Evolutionary conservation across 805 yeast species (phyloP), one percentile per base, ranked within the genome.

Genomic region (Wickerhamomyces mucosus): DNA sequence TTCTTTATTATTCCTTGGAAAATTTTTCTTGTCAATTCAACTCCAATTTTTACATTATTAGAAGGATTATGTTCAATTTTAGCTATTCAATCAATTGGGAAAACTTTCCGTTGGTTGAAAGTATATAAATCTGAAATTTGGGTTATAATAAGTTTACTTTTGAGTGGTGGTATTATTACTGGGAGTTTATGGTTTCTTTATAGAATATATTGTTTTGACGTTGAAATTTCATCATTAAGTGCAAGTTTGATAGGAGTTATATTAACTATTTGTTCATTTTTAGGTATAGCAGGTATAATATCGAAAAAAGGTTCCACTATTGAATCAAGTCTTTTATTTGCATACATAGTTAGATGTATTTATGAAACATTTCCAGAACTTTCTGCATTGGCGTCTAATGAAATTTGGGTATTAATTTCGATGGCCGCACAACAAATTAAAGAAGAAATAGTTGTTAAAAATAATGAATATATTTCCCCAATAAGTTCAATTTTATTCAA

Each of bases 11-110:
- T 61, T 35, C 67, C 80, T 10, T 92, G 97, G 97, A 70, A 73
- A 38, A 52, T 68, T 28, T 56, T 80, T 19, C 61, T 92, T 22
- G 65, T 75, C 31, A 82, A 86, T 50, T 74, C 95, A 5, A 92
- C 98, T 0, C 92, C 96, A 2, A 62, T 83, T 28, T 89, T 92
- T 56, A 83, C 96, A 0, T 65, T 86, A 14, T 60, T 88, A 32
- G 98, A 92, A 58, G 98, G 98, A 2, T 78, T 92, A 45, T 94
- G 96, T 56, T 76, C 96, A 1, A 69, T 92, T 17, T 63, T 92
- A 35, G 77, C 85, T n/a, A 85, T 92, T 38, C 98, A 92, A 59
- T 83, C 95, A 11, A 69, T 83, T 26, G 96, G 97, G 7, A 86
- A 86, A 46, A 75, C 83, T 7, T 67, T 82, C 32, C 68, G 71